Evolutionary conservation across 2,329 filamentous ascomycete species (phyloP).

Genomic region (Aspergillus sergii): DNA sequence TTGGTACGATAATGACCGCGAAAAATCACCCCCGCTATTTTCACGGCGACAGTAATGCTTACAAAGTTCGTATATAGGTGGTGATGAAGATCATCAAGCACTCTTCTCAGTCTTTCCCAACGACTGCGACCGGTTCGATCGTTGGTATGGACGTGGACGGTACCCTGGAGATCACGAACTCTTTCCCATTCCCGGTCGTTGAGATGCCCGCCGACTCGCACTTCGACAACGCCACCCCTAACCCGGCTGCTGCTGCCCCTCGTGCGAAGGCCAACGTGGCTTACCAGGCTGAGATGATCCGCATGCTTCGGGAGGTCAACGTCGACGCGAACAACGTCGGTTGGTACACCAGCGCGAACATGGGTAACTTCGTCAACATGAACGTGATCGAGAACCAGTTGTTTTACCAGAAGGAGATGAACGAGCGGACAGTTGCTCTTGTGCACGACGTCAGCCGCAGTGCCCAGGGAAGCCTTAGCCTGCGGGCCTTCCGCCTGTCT

Average conservation of each 20-base stretch:
- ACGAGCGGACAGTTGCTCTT: slow-evolving; percentile 82
- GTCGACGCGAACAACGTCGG: slow-evolving; percentile 97
- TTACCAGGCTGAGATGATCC: slow-evolving; percentile 97
- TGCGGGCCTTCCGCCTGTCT: slow-evolving; percentile 91
- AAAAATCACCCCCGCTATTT: slow-evolving; percentile 35
- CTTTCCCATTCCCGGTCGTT: slow-evolving; percentile 87
- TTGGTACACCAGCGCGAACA: slow-evolving; percentile 98
- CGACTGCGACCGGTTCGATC: slow-evolving; percentile 83
- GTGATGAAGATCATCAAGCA: slow-evolving; percentile 99
- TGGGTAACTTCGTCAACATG: slow-evolving; percentile 96
- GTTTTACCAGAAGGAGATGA: slow-evolving; percentile 91
- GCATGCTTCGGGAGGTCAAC: slow-evolving; percentile 94
- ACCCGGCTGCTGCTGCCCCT: slow-evolving; percentile 82
- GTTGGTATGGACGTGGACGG: slow-evolving; percentile 89
- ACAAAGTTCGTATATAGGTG: slow-evolving; percentile 58
- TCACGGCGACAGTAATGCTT: slow-evolving; percentile 26
- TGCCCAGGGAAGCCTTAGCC: slow-evolving; percentile 84
- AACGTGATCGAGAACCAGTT: slow-evolving; percentile 97
- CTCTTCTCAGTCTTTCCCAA: slow-evolving; percentile 84
- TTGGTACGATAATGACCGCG: slow-evolving; percentile 64
- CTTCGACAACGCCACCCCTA: slow-evolving; percentile 68
- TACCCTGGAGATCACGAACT: slow-evolving; percentile 87
- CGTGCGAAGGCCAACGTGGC: slow-evolving; percentile 84
- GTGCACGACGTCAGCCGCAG: slow-evolving; percentile 96
- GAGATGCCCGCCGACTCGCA: slow-evolving; percentile 72